Evolutionary conservation across 768 basidiomycete species (phyloP), one percentile per base, ranked within the genome.

Genomic region (Tulasnella sp.): DNA sequence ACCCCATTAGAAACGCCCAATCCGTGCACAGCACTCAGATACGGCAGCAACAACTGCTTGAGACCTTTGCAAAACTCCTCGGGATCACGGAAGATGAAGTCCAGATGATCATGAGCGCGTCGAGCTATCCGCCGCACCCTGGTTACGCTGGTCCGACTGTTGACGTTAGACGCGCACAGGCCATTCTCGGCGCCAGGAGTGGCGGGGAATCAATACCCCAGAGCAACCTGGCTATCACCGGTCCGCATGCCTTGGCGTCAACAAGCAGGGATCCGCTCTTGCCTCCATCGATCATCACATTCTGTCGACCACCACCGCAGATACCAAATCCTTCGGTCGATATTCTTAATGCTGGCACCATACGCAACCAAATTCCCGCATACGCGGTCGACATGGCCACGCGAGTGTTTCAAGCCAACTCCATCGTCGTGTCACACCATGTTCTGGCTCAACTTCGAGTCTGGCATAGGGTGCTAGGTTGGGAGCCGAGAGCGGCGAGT

Each of bases 1-100:
- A 7, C 42, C 44, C 14, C 44, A 44, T 44, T 82, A 93, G 92
- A 71, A 94, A 95, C 84, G 87, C 95, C 1, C 94, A 95, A 83
- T 93, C 93, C 1, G 88, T 95, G 48, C 92, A 95, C 83, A 94
- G 94, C 84, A 90, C 93, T 16, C 88, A 95, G 42, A 89, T 71
- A 19, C 68, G 42, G 27, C 76, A 71, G 2, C 34, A 46, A 34
- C 31, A 38, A 27, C 76, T 58, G 8, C 48, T 77, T 16, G 58
- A 58, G 10, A 52, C 76, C 46, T 39, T 77, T 52, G 19, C 58
- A 24, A n/a, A 77, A 3, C 9, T 77, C 40, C 76, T 77, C 18
- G 76, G 76, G 21, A 52, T 77, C 3, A 12, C 76, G 38, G 38
- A 58, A 1, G 58, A 39, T n/a, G 76, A 77, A 62, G 36, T 46